Percentiles rank a stretch among this genome's conserved stretches.
These are phyloP conservation scores for Arthrobotrys sinensis DNA, from an alignment of 2,329 filamentous ascomycete genomes.

Conservation along the genomic window DNA sequence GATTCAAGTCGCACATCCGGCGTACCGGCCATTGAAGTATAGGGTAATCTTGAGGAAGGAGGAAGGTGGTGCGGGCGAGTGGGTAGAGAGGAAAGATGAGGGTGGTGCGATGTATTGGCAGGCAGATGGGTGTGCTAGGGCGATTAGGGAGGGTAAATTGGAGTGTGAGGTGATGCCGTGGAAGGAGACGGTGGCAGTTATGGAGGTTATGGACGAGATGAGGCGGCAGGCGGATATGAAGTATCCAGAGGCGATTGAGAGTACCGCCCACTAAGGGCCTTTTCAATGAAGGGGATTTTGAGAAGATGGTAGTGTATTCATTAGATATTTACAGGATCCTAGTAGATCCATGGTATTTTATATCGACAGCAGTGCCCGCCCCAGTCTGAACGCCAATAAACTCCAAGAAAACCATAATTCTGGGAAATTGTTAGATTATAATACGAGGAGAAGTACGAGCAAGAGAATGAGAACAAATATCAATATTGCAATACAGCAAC, in stretches of 20 bases:
- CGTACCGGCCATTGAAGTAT: constrained; percentile 79
- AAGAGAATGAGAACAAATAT: constrained; percentile 91
- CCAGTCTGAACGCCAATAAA: constrained; percentile 44
- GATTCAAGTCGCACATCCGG: constrained; percentile 82
- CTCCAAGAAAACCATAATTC: constrained; percentile 30
- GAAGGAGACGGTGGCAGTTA: constrained; percentile 85
- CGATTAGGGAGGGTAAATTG: constrained; percentile 81
- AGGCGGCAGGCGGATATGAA: constrained; percentile 75
- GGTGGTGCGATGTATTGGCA: constrained; percentile 91
- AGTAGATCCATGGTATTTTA: constrained; percentile 18
- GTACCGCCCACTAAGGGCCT: constrained; percentile 68
- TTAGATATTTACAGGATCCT: constrained; percentile 28
- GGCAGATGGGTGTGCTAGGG: constrained; percentile 83
- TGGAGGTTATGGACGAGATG: constrained; percentile 84
- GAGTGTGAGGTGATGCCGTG: constrained; percentile 80
- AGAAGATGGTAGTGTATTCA: constrained; percentile 34
- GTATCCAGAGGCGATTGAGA: constrained; percentile 78
- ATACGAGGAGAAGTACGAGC: constrained; percentile 80
- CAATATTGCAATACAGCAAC: constrained; percentile 87
- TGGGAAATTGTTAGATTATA: constrained; percentile 68
- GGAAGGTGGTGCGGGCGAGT: constrained; percentile 69
- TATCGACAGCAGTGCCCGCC: constrained; percentile 18
- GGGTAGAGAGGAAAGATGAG: constrained; percentile 68
- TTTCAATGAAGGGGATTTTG: neutral
- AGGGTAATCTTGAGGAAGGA: constrained; percentile 74